Percentiles rank a stretch among this genome's conserved stretches.
Evolutionary conservation across 768 basidiomycete genomes (phyloP).

Genomic region (Leccinum variicolor): DNA sequence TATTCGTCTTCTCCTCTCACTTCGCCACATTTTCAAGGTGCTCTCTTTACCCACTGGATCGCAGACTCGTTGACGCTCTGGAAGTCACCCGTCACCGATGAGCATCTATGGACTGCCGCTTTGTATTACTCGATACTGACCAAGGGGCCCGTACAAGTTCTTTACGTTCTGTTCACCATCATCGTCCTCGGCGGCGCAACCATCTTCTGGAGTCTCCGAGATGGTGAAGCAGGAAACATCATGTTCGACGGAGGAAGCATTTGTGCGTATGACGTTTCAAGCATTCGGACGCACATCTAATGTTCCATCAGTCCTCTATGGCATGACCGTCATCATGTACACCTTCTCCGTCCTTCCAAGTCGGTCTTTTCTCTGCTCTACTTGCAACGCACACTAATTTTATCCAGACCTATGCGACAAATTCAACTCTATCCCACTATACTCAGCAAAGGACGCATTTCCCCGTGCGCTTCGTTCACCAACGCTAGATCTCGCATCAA

Average conservation of each 20-base stretch:
- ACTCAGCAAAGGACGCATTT: conserved; percentile 52
- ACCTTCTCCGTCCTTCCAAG: conserved; percentile 75
- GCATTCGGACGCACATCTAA: neutral
- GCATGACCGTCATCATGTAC: conserved; percentile 66
- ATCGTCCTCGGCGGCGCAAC: conserved; percentile 59
- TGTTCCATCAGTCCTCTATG: conserved; percentile 63
- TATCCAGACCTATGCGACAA: conserved; percentile 51
- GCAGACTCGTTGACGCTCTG: conserved; percentile 89
- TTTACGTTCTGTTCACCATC: conserved; percentile 56
- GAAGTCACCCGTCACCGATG: conserved; percentile 86
- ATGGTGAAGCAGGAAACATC: conserved; percentile 76
- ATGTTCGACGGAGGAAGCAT: conserved; percentile 93
- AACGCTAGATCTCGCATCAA: conserved; percentile 78
- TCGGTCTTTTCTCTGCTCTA: conserved; percentile 35
- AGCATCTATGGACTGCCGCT: conserved; percentile 79
- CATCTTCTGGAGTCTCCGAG: conserved; percentile 74
- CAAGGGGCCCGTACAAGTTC: conserved; percentile 53
- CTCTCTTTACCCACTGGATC: conserved; percentile 88
- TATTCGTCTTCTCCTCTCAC: neutral
- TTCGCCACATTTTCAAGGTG: conserved; percentile 41
- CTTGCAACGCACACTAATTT: conserved; percentile 1
- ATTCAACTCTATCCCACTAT: conserved; percentile 57
- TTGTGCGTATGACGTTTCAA: conserved; percentile 47
- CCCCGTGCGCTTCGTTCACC: conserved; percentile 58
- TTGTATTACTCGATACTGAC: conserved; percentile 78